phyloP scores from a whole-genome alignment of 1,139 yeast species.

The Zygoascus sp. region DNA sequence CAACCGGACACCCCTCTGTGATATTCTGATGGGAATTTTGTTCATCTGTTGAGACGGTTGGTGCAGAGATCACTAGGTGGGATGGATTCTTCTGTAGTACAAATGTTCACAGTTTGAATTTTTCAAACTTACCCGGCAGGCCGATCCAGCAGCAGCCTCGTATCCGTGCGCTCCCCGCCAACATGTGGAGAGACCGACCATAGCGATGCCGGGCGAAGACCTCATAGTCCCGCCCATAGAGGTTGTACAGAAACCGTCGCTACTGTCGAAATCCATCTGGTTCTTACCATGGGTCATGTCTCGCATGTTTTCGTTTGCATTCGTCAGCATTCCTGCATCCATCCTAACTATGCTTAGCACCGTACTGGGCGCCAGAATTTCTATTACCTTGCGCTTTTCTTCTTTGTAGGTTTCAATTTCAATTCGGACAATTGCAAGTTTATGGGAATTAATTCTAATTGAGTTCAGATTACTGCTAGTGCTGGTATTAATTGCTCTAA shows the following conservation, averaged over 20 bases:
- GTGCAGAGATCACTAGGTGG: background rate
- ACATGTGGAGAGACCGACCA: slow-evolving; percentile 1
- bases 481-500: slow-evolving; percentile 19
- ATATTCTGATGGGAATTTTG: background rate
- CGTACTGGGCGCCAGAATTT: slow-evolving; percentile 7
- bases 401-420: slow-evolving; percentile 26
- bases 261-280: background rate
- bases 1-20: background rate
- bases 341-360: background rate
- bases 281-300: slow-evolving; percentile 8
- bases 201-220: background rate
- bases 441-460: no score
- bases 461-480: slow-evolving; percentile 23
- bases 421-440: no score
- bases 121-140: background rate
- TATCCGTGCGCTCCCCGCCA: background rate
- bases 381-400: slow-evolving; percentile 19
- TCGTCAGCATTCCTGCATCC: slow-evolving; percentile 2
- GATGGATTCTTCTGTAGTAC: background rate
- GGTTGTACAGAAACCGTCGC: background rate
- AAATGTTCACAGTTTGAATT: background rate
- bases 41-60: background rate
- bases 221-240: background rate
- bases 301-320: background rate
- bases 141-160: no score